Conservation (phyloP, 495 filamentous ascomycete species). For the Podospora conica region DNA sequence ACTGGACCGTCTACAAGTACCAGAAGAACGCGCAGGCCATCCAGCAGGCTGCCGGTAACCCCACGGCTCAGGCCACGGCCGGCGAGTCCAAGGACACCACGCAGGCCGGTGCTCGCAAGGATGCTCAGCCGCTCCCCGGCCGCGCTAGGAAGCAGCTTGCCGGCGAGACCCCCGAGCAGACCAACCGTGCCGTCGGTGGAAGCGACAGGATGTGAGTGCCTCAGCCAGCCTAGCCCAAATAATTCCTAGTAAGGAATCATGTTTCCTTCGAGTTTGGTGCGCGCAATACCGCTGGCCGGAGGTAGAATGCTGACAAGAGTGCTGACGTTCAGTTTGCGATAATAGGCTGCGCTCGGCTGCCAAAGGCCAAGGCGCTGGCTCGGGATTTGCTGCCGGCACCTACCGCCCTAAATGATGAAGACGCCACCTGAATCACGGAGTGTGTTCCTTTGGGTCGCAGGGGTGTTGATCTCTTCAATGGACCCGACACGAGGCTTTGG, state of each 20-base stretch:
- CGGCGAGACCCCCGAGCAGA: constrained; percentile 67
- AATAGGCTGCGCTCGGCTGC: constrained; percentile 93
- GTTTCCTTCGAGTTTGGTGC: constrained; percentile 82
- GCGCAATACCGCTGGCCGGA: constrained; percentile 72
- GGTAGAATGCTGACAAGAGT: constrained; percentile 65
- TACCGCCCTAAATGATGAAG: constrained; percentile 65
- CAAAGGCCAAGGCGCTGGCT: constrained; percentile 70
- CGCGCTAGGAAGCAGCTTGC: constrained; percentile 78
- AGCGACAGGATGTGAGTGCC: constrained; percentile 99
- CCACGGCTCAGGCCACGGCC: constrained; percentile 40
- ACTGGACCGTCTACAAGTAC: constrained; percentile 99
- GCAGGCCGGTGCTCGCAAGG: constrained; percentile 58
- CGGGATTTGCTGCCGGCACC: constrained; percentile 53
- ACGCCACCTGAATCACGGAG: constrained; percentile 19
- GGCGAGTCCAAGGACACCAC: constrained; percentile 47
- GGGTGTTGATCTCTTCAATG: constrained; percentile 24
- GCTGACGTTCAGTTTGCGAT: constrained; percentile 82
- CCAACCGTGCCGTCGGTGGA: constrained; percentile 81
- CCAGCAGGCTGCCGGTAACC: constrained; percentile 46
- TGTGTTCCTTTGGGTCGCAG: constrained; percentile 20
- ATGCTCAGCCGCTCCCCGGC: constrained; percentile 50
- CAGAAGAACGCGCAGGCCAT: constrained; percentile 87
- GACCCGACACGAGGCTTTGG: constrained; percentile 1
- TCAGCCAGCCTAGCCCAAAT: constrained; percentile 50
- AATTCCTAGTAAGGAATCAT: constrained; percentile 93